These are phyloP conservation scores for Agastache rugosa DNA, from an alignment of 257 asterid species.

Conservation along the genomic window DNA sequence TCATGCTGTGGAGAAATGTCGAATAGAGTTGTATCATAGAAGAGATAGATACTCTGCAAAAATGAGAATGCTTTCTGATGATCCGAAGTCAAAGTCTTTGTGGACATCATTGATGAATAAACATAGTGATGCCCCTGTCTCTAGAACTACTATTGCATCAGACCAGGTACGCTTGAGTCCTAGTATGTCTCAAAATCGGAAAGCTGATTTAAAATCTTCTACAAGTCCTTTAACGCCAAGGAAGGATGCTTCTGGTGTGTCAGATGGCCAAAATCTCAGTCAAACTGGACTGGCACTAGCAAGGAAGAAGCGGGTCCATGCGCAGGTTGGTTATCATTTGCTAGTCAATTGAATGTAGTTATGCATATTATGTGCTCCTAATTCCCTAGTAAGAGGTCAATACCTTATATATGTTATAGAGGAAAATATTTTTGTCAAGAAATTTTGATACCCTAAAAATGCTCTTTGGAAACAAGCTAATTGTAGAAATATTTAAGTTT, in stretches of 20 bases:
- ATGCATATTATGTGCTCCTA: not conserved
- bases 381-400: not conserved
- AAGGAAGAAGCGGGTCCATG: conserved; percentile 75
- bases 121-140: conserved; percentile 43
- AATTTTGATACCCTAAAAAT: not conserved
- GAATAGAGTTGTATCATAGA: conserved; percentile 67
- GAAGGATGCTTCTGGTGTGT: conserved; percentile 57
- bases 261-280: conserved; percentile 58
- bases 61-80: conserved; percentile 55
- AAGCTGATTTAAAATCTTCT: conserved; percentile 58
- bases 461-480: not conserved
- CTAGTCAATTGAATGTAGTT: not conserved
- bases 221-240: conserved; percentile 47
- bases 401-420: conserved; percentile 2
- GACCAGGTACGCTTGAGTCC: conserved; percentile 50
- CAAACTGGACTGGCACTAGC: conserved; percentile 66
- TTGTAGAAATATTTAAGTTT: not conserved
- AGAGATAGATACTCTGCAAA: conserved; percentile 69
- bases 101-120: conserved; percentile 58
- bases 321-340: conserved; percentile 64
- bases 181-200: conserved; percentile 45
- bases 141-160: conserved; percentile 48
- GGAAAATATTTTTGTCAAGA: not conserved
- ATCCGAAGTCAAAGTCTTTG: conserved; percentile 48
- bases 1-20: conserved; percentile 76